These are phyloP conservation scores for Phytophthora pinifolia DNA, from an alignment of 352 stramenopile genomes.

Conservation along the genomic window DNA sequence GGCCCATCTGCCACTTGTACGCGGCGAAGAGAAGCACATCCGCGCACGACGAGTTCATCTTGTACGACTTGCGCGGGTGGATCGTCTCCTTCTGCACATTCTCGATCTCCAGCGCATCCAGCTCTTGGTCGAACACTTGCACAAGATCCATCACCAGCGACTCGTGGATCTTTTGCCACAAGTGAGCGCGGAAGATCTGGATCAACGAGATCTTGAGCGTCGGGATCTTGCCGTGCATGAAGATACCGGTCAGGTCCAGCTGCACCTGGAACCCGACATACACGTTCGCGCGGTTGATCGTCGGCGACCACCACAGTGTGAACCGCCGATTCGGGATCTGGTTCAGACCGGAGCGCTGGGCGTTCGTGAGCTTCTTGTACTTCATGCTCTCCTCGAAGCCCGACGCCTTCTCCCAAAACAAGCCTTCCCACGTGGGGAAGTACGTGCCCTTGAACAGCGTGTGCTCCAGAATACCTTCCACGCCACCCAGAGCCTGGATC, in stretches of 20 bases:
- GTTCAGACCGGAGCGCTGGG: slow-evolving; percentile 99
- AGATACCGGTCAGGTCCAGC: slow-evolving; percentile 99
- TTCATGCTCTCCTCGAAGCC: slow-evolving; percentile 96
- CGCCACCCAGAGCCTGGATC: slow-evolving; percentile 99
- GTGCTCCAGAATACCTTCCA: slow-evolving; percentile 99
- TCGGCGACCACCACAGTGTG: slow-evolving; percentile 99
- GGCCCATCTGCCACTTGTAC: slow-evolving; percentile 98
- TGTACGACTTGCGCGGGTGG: slow-evolving; percentile 99
- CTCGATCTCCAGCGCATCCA: slow-evolving; percentile 99
- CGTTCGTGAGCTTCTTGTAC: slow-evolving; percentile 99
- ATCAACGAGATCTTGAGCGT: slow-evolving; percentile 99
- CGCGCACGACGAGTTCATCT: slow-evolving; percentile 99
- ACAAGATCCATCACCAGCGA: slow-evolving; percentile 96
- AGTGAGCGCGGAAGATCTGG: slow-evolving; percentile 97
- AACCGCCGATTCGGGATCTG: slow-evolving; percentile 99
- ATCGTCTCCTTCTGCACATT: slow-evolving; percentile 99
- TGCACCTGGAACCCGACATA: slow-evolving; percentile 99
- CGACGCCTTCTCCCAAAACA: slow-evolving; percentile 99
- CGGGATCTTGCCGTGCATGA: slow-evolving; percentile 99
- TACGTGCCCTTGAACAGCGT: slow-evolving; percentile 99
- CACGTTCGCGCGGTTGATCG: slow-evolving; percentile 99
- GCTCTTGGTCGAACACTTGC: slow-evolving; percentile 99
- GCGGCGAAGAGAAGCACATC: slow-evolving; percentile 99
- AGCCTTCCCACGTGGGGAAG: slow-evolving; percentile 99
- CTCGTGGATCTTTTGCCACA: slow-evolving; percentile 99